Evolutionary conservation across 805 yeast species (phyloP), one percentile per base, ranked within the genome.

Genomic region (Brettanomyces anomalus): DNA sequence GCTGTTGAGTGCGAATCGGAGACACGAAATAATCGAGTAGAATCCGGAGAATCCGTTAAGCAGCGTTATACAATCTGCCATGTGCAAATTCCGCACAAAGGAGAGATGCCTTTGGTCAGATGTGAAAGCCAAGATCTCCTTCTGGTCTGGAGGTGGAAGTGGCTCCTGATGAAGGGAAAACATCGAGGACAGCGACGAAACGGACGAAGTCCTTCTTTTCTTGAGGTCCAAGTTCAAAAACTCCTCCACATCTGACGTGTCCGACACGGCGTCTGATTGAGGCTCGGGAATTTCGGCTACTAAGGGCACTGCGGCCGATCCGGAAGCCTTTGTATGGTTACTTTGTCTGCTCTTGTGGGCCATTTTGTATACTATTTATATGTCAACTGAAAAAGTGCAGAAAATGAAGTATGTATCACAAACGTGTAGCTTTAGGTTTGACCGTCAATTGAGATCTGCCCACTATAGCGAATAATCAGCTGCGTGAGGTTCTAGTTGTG

Each of bases 31-130:
- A 49, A 90, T 82, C 28, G 96, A 81, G 59, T 87, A 86, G 60
- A 93, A 89, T 0, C 97, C 98, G 39, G 89, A 81, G 59, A 86
- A 87, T 20, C 97, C 96, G 63, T 93, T 93, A 61, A 93, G 70
- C 69, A 89, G 74, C 3, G 98, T 93, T 61, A 93, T 93, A 67
- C 81, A 87, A 63, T 93, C 98, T 5, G 98, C 98, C 79, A 90
- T 71, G 62, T 93, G 97, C 50, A 93, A 74, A 55, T 84, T 82
- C 57, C 95, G 71, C 44, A 93, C 67, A 76, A 93, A 77, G 44
- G 89, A 81, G 50, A 90, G 81, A 60, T 90, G 97, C 57, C 95
- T 74, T 39, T 73, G 73, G 62, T 90, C 97, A 33, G 79, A 75
- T 43, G 88, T 80, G 59, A 89, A 88, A 37, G 81, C 85, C 47